These are phyloP conservation scores for Triticum urartu DNA, from an alignment of 176 grass and related monocot genomes.

Conservation along the genomic window DNA sequence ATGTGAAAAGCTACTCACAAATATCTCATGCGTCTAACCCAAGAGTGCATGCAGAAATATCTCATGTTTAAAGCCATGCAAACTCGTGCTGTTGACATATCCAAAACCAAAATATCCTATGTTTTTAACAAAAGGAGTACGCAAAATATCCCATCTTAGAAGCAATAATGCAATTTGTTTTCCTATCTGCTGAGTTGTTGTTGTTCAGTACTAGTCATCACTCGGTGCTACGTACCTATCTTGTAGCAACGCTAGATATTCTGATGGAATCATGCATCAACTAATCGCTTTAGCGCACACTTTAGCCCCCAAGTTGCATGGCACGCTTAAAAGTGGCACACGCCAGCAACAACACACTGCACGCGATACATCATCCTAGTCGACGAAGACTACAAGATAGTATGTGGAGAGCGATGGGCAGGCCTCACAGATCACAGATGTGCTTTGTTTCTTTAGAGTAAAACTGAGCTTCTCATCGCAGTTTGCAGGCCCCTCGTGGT, in stretches of 20 bases:
- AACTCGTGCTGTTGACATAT: too few species aligned
- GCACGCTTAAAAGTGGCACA: constrained; percentile 15
- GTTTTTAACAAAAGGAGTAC: background rate
- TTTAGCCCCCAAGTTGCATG: constrained; percentile 14
- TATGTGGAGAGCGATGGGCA: background rate
- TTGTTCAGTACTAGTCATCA: background rate
- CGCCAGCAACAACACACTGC: background rate
- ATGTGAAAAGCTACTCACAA: too few species aligned
- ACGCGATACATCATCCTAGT: background rate
- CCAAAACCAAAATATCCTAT: background rate
- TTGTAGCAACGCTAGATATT: background rate
- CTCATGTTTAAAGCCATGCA: too few species aligned
- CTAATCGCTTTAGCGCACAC: background rate
- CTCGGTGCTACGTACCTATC: background rate
- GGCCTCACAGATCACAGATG: background rate
- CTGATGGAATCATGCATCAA: background rate
- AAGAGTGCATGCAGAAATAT: too few species aligned
- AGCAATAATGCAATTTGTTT: background rate
- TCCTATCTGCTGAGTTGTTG: background rate
- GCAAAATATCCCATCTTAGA: constrained; percentile 11
- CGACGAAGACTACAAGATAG: background rate
- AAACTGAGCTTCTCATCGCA: background rate
- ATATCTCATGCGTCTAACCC: background rate
- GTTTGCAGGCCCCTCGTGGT: background rate
- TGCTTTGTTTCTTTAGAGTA: constrained; percentile 12